A percentile compares a stretch with the other conserved stretches of the same genome.
These are phyloP conservation scores for Chaetomium globosum DNA, from an alignment of 2,329 filamentous ascomycete genomes.

Conservation along the genomic window DNA sequence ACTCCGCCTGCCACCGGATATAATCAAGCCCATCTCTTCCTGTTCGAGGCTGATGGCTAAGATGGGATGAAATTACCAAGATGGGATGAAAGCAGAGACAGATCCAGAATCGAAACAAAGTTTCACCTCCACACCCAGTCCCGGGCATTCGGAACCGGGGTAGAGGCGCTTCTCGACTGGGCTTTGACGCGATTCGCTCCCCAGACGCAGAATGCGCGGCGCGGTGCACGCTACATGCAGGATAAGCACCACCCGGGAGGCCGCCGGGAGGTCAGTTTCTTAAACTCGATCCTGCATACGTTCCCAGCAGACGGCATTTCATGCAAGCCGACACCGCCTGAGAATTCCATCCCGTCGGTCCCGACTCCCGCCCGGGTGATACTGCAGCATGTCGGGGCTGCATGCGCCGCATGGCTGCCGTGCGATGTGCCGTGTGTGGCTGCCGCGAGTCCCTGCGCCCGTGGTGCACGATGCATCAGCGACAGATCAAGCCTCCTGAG, in stretches of 20 bases:
- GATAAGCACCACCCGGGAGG: not conserved
- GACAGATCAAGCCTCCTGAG: not conserved
- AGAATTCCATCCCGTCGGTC: slow-evolving; percentile 4
- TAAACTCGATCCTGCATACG: not conserved
- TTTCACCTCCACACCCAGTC: not conserved
- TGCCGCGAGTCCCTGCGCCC: not conserved
- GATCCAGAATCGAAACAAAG: not conserved
- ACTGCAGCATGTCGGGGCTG: not conserved
- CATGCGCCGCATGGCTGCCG: slow-evolving; percentile 5
- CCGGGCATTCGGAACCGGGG: not conserved
- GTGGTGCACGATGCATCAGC: not conserved
- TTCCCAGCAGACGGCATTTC: not conserved
- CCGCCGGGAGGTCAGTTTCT: not conserved
- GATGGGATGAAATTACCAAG: not conserved
- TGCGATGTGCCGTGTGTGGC: slow-evolving; percentile 6
- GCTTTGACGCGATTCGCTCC: not conserved
- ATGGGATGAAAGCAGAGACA: not conserved
- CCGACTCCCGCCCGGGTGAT: slow-evolving; percentile 17
- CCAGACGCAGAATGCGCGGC: slow-evolving; percentile 2
- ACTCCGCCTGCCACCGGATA: not conserved
- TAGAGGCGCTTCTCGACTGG: not conserved
- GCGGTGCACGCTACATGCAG: slow-evolving; percentile 1
- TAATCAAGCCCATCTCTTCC: not conserved
- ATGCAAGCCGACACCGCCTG: not conserved
- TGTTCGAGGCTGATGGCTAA: not conserved